phyloP scores from a whole-genome alignment of 179 eudicot species.

The Carnegiea gigantea region DNA sequence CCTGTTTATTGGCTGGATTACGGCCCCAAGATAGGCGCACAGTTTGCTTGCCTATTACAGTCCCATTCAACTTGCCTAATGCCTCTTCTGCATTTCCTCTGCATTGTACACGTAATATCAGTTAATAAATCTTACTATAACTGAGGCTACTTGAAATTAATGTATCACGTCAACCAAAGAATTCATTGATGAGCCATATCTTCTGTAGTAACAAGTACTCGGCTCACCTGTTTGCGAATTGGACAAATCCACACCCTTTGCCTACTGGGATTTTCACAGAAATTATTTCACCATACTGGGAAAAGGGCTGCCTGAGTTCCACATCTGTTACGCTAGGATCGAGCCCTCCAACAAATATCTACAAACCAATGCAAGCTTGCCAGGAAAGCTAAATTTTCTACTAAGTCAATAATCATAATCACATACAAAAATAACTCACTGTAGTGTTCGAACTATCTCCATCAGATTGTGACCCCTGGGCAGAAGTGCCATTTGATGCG shows the following conservation, averaged over 20 bases:
- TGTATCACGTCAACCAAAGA: neutral
- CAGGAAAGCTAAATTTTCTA: neutral
- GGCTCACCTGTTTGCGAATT: slow-evolving; percentile 76
- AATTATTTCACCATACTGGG: slow-evolving; percentile 85
- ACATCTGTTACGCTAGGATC: slow-evolving; percentile 82
- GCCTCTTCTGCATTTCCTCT: slow-evolving; percentile 91
- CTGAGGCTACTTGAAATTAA: neutral
- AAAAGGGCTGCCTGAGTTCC: slow-evolving; percentile 85
- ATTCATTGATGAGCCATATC: neutral
- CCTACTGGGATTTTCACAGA: slow-evolving; percentile 90
- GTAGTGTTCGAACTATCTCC: slow-evolving; percentile 89
- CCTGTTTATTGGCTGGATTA: slow-evolving; percentile 96
- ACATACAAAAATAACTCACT: slow-evolving; percentile 42
- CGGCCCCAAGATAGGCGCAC: slow-evolving; percentile 99
- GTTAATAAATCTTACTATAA: neutral
- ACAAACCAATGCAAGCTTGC: slow-evolving; percentile 14
- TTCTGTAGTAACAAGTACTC: neutral
- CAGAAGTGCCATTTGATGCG: slow-evolving; percentile 56
- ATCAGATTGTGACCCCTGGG: slow-evolving; percentile 72
- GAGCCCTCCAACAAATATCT: slow-evolving; percentile 98
- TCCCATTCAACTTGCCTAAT: slow-evolving; percentile 74
- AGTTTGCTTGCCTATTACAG: slow-evolving; percentile 84
- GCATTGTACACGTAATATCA: slow-evolving; percentile 18
- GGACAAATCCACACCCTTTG: slow-evolving; percentile 95
- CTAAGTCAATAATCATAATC: neutral